Base-by-base conservation (phyloP, 768 basidiomycete genomes). In the Coprinopsis strossmayeri region DNA sequence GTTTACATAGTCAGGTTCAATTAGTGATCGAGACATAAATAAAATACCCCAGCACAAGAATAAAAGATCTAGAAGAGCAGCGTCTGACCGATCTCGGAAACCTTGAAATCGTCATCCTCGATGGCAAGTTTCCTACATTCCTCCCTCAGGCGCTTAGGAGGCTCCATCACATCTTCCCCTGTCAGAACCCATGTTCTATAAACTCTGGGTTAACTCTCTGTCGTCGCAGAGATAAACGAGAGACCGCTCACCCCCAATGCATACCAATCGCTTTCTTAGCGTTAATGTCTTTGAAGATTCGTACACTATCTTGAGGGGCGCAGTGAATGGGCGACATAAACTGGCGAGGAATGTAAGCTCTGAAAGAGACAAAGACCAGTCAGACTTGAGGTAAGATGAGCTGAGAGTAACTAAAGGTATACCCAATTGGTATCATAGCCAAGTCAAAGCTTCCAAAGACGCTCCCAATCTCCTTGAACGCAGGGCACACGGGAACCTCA, bases 371-470 rank as follows among this genome's bases (percentile, higher is more conserved):
- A 25, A 18, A 5, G 21, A 20, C 20, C 11, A 20, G 11, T 15
- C 17, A 17, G 25, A 38, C 11, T 17, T 27, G 41, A 34, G n/a
- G n/a, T n/a, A n/a, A n/a, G n/a, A n/a, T n/a, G n/a, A n/a, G n/a
- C n/a, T n/a, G n/a, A 35, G 20, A 38, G 20, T 11, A 30, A 11
- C 15, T 5, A 30, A 28, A 62, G 30, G 30, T 59, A 58, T 65
- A 76, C 73, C 81, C 77, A n/a, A 85, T 85, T 0, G 86, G 85
- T 50, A 88, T 81, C 61, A 86, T 60, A 3, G 81, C 81, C 26
- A 87, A 63, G 57, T 87, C 84, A 55, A 88, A 81, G 0, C 72
- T 74, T 0, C 81, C 82, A 53, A 79, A 79, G 10, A 59, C 61
- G 41, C 76, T 68, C 1, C 87, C 87, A 44, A 91, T 82, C 61